These are phyloP conservation scores for Venturia pyrina DNA, from an alignment of 2,329 filamentous ascomycete genomes.

Conservation along the genomic window DNA sequence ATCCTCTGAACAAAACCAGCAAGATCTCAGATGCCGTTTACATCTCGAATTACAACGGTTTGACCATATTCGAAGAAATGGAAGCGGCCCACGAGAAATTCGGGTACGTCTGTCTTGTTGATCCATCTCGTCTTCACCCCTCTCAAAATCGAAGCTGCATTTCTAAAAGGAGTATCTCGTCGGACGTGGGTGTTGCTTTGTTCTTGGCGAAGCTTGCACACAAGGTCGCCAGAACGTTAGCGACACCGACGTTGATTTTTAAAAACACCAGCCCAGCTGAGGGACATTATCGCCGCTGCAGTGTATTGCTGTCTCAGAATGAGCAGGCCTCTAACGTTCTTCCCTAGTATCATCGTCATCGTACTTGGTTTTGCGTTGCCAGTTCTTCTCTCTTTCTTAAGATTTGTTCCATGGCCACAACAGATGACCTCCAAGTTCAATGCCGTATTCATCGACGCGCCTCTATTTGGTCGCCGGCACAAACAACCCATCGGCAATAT, in stretches of 20 bases:
- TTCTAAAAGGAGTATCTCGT: neutral
- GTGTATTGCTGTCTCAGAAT: neutral
- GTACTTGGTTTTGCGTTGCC: conserved; percentile 20
- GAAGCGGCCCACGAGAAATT: conserved; percentile 2
- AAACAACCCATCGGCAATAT: conserved; percentile 25
- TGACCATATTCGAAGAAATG: conserved; percentile 4
- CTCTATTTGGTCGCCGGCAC: conserved; percentile 23
- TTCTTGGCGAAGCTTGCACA: neutral
- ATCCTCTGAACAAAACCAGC: conserved; percentile 11
- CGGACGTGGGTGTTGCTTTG: neutral
- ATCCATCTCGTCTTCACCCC: neutral
- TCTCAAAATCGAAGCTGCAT: neutral
- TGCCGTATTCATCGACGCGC: conserved; percentile 26
- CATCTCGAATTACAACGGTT: conserved; percentile 8
- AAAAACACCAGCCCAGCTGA: too few species aligned
- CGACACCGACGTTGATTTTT: neutral
- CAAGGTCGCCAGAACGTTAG: neutral
- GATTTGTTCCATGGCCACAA: conserved; percentile 21
- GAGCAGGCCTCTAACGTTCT: neutral
- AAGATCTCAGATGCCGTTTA: conserved; percentile 6
- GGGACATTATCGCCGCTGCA: neutral
- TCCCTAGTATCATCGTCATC: conserved; percentile 19
- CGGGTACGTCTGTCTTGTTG: conserved; percentile 5
- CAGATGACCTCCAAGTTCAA: conserved; percentile 19
- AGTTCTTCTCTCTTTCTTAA: conserved; percentile 18